phyloP scores from a whole-genome alignment of 78 protist species.

The Neovahlkampfia damariscottae region DNA sequence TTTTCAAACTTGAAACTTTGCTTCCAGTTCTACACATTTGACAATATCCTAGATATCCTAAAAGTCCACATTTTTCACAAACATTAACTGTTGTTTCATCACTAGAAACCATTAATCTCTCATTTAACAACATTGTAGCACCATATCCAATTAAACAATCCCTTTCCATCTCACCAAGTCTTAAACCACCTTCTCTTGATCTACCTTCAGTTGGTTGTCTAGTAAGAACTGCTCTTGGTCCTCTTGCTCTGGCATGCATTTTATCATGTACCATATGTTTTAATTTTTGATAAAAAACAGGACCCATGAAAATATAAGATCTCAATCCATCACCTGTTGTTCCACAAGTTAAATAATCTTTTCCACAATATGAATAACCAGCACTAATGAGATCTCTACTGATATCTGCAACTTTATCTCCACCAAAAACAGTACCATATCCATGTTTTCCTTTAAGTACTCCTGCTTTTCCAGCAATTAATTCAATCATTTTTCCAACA shows the following conservation, averaged over 20 bases:
- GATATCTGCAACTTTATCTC: slow-evolving; percentile 70
- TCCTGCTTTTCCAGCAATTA: slow-evolving; percentile 90
- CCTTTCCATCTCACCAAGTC: slow-evolving; percentile 99
- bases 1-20: slow-evolving; percentile 30
- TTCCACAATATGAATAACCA: slow-evolving; percentile 94
- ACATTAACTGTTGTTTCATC: slow-evolving; percentile 73
- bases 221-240: slow-evolving; percentile 91
- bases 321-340: slow-evolving; percentile 88
- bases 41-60: slow-evolving; percentile 86
- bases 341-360: slow-evolving; percentile 69
- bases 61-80: slow-evolving; percentile 69
- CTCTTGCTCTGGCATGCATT: slow-evolving; percentile 97
- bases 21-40: slow-evolving; percentile 67
- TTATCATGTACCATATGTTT: slow-evolving; percentile 99
- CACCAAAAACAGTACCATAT: slow-evolving; percentile 83
- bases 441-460: slow-evolving; percentile 44
- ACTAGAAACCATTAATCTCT: slow-evolving; percentile 83
- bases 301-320: slow-evolving; percentile 94
- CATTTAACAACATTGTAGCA: slow-evolving; percentile 78
- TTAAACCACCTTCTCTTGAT: slow-evolving; percentile 96
- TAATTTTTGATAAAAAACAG: slow-evolving; percentile 98
- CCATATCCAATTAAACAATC: slow-evolving; percentile 94
- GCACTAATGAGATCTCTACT: slow-evolving; percentile 45
- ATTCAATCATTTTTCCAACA: slow-evolving; percentile 97
- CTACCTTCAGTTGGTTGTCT: slow-evolving; percentile 99